Conservation (phyloP, 1,284 basidiomycete species). For the Cryptococcus sp. region DNA sequence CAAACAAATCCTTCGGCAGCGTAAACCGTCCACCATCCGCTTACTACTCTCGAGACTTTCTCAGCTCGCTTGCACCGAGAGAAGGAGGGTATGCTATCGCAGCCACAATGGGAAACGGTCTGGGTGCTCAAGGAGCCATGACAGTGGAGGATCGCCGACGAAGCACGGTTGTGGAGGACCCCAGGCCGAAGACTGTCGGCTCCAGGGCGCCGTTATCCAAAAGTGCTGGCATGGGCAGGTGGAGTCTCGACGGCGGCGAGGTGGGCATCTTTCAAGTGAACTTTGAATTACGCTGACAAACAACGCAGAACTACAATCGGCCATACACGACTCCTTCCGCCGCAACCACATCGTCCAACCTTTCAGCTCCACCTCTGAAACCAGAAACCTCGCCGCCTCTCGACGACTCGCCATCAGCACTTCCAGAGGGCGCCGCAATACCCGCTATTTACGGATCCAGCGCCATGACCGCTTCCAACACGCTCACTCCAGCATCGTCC, state of each 20-base stretch:
- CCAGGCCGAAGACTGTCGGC: slow-evolving; percentile 18
- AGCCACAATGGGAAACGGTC: slow-evolving; percentile 39
- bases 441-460: slow-evolving; percentile 10
- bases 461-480: neutral
- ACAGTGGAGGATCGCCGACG: slow-evolving; percentile 33
- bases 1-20: slow-evolving; percentile 37
- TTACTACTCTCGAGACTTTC: slow-evolving; percentile 46
- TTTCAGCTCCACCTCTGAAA: slow-evolving; percentile 31
- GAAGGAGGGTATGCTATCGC: slow-evolving; percentile 54
- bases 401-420: slow-evolving; percentile 14
- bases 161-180: slow-evolving; percentile 18
- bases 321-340: slow-evolving; percentile 37
- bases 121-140: slow-evolving; percentile 26
- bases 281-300: neutral
- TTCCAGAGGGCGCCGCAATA: slow-evolving; percentile 34
- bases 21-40: slow-evolving; percentile 32
- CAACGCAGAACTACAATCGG: slow-evolving; percentile 19
- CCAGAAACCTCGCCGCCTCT: slow-evolving; percentile 28
- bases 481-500: slow-evolving; percentile 9
- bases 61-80: slow-evolving; percentile 45
- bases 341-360: slow-evolving; percentile 36
- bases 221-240: slow-evolving; percentile 47
- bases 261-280: slow-evolving; percentile 21
- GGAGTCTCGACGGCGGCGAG: slow-evolving; percentile 47
- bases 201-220: slow-evolving; percentile 38